Conservation (phyloP, 805 yeast species). For the Wickerhamomyces rabaulensis region DNA sequence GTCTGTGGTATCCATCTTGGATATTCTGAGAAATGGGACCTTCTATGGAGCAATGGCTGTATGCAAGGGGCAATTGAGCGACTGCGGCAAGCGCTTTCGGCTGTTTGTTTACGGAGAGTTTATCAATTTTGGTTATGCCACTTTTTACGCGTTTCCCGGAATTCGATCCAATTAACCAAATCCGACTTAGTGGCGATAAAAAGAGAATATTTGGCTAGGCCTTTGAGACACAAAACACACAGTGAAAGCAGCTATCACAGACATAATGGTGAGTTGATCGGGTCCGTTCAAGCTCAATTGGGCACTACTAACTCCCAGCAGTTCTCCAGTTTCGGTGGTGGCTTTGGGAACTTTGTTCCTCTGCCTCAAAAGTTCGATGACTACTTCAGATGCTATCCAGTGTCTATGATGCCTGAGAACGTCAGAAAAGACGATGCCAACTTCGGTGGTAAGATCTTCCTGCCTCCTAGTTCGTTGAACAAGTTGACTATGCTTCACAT, state of each 20-base stretch:
- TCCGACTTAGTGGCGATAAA: background rate
- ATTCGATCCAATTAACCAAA: background rate
- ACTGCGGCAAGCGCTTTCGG: background rate
- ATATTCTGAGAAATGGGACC: background rate
- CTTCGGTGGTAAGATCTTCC: slow-evolving; percentile 90
- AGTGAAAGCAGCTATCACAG: too few relatives aligned
- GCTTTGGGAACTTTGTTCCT: slow-evolving; percentile 23
- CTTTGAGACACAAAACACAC: background rate
- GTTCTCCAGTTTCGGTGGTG: slow-evolving; percentile 34
- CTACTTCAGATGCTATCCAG: slow-evolving; percentile 87
- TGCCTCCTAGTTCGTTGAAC: slow-evolving; percentile 90
- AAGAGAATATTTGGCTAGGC: background rate
- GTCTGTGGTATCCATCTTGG: background rate
- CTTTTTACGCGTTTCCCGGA: background rate
- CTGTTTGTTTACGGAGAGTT: background rate
- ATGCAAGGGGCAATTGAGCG: background rate
- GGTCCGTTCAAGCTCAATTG: background rate
- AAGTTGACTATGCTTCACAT: slow-evolving; percentile 87
- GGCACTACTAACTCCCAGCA: slow-evolving; percentile 3
- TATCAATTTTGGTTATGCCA: background rate
- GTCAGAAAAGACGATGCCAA: slow-evolving; percentile 72
- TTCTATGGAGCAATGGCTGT: background rate
- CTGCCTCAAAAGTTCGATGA: slow-evolving; percentile 63
- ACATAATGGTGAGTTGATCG: background rate
- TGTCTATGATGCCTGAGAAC: slow-evolving; percentile 74